Conservation (phyloP, 148 eudicot species). For the Fagopyrum esculentum region DNA sequence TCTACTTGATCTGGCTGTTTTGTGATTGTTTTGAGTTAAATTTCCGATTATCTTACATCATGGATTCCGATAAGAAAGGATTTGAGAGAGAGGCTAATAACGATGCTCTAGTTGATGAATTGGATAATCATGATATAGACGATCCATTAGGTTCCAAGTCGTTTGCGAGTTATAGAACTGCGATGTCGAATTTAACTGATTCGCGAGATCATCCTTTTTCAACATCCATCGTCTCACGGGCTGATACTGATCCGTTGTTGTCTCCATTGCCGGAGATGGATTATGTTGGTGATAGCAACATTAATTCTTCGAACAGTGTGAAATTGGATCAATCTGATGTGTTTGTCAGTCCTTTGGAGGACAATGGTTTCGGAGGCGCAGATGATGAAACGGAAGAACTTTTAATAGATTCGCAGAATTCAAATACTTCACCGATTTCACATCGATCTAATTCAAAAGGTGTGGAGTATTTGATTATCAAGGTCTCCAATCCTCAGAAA, state of each 20-base stretch:
- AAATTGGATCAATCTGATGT: constrained; percentile 41
- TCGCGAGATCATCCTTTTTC: constrained; percentile 29
- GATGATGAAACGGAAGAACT: constrained; percentile 20
- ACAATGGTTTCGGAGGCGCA: constrained; percentile 17
- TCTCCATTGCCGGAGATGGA: constrained; percentile 26
- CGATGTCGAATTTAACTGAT: constrained; percentile 41
- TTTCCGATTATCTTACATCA: not conserved
- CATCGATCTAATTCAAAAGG: constrained; percentile 22
- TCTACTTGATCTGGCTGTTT: constrained; percentile 8
- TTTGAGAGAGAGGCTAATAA: not conserved
- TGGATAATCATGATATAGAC: constrained; percentile 37
- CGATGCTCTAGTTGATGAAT: constrained; percentile 17
- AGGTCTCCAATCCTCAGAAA: constrained; percentile 72
- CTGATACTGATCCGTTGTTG: constrained; percentile 55
- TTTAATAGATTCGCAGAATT: constrained; percentile 13
- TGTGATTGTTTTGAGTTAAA: not conserved
- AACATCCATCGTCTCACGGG: constrained; percentile 26
- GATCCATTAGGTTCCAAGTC: constrained; percentile 43
- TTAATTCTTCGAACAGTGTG: constrained; percentile 15
- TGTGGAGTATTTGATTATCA: constrained; percentile 39
- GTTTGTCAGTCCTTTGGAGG: constrained; percentile 29
- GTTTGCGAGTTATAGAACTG: constrained; percentile 44
- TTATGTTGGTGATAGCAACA: constrained; percentile 12
- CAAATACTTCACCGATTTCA: constrained; percentile 18
- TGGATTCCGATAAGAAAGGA: not conserved